Base-by-base conservation (phyloP, 352 stramenopile species). In the Globisporangium abappressorium region DNA sequence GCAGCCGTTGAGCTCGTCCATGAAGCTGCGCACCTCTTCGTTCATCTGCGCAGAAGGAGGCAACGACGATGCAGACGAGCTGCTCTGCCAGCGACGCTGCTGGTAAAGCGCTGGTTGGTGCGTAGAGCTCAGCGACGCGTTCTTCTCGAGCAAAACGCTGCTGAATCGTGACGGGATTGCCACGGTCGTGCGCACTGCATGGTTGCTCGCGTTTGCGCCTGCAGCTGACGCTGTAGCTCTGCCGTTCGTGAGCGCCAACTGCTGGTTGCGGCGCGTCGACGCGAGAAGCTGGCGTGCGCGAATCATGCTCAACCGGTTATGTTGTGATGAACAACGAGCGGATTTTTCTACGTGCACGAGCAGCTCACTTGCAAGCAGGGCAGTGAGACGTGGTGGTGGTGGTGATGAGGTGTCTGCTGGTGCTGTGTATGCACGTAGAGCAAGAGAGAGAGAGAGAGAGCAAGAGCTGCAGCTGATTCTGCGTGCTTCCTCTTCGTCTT, bases 1-100 rank as follows among this genome's bases (percentile, higher is more conserved):
- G 53, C 70, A 91, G 12, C 67, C 46, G 33, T 82, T 71, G 22
- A 93, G 69, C 30, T 89, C 82, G 7, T 70, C 57, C 60, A 86
- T 63, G 38, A 70, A 60, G 7, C 41, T 34, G 46, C 47, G 56
- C 14, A 70, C 43, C 43, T 64, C 64, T 12, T 64, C 57, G 60
- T 22, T 66, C n/a, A 46, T 67, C 65, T 60, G 57, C 2, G 46
- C 43, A 28, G 64, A 43, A 26, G 46, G 28, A 2, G 64, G 41
- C 26, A 49, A 12, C 14, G 55, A 30, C 57, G 20, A 26, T 34
- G 18, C 34, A 20, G 43, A 11, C 18, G 18, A 51, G 43, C 43
- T 62, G 34, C 63, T 70, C 18, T 65, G 64, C 64, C 64, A 70
- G 33, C 64, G 64, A n/a, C 55, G 63, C 41, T 59, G 55, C 30